Conservation (phyloP, 352 stramenopile species). For the Globisporangium canariense region DNA sequence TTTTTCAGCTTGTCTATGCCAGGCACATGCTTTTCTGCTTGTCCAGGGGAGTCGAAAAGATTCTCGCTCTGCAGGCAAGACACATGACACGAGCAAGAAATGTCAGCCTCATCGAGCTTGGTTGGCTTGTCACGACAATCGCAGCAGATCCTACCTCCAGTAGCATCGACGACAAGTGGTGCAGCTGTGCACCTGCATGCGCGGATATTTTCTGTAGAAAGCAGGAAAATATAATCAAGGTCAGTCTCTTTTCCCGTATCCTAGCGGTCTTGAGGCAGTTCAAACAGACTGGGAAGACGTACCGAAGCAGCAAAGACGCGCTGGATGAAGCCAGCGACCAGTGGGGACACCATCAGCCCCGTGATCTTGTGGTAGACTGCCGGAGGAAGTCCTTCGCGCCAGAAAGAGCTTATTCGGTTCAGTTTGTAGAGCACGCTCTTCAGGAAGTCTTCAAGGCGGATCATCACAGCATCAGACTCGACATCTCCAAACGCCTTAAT, state of each 20-base stretch:
- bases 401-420: slow-evolving; percentile 50
- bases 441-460: slow-evolving; percentile 50
- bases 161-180: slow-evolving; percentile 44
- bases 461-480: slow-evolving; percentile 32
- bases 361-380: slow-evolving; percentile 57
- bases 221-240: not conserved
- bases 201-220: slow-evolving; percentile 46
- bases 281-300: slow-evolving; percentile 1
- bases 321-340: slow-evolving; percentile 55
- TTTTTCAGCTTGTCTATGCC: slow-evolving; percentile 47
- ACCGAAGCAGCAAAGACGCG: slow-evolving; percentile 49
- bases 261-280: not conserved
- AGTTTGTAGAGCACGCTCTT: slow-evolving; percentile 66
- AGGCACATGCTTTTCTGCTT: slow-evolving; percentile 52
- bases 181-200: slow-evolving; percentile 35
- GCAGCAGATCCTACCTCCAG: slow-evolving; percentile 33
- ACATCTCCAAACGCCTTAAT: slow-evolving; percentile 36
- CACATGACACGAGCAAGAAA: slow-evolving; percentile 1
- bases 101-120: not conserved
- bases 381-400: slow-evolving; percentile 53
- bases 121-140: not conserved
- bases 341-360: slow-evolving; percentile 46
- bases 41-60: slow-evolving; percentile 42
- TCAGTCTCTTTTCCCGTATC: not conserved
- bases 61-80: slow-evolving; percentile 28